phyloP scores from a whole-genome alignment of 495 filamentous ascomycete genomes.

The Aspergillus kassunensis region DNA sequence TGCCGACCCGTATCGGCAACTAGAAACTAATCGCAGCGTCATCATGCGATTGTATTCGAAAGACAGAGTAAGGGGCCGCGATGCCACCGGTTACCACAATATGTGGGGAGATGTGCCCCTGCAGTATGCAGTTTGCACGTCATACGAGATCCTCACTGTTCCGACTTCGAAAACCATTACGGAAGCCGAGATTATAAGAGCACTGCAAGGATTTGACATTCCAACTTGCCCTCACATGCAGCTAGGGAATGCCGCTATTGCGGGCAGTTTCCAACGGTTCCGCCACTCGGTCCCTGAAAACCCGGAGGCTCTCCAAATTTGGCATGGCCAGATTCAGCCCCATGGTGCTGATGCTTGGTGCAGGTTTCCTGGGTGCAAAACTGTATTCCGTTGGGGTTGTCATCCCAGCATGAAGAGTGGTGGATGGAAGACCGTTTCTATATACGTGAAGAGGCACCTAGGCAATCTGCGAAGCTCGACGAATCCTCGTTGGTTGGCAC shows the following conservation, averaged over 20 bases:
- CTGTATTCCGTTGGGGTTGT: constrained; percentile 3
- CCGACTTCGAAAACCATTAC: not conserved
- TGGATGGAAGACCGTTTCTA: constrained; percentile 2
- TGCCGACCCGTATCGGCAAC: too few species aligned
- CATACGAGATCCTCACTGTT: not conserved
- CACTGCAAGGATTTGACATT: constrained; percentile 1
- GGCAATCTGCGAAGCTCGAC: not conserved
- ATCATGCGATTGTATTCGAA: not conserved
- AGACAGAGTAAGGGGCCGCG: not conserved
- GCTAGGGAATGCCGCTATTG: not conserved
- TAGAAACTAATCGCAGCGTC: not conserved
- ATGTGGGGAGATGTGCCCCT: too few species aligned
- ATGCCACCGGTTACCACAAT: not conserved
- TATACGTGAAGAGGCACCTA: not conserved
- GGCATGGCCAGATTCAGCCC: not conserved
- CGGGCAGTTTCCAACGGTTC: not conserved
- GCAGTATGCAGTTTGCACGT: not conserved
- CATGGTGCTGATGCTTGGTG: not conserved
- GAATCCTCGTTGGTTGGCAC: not conserved
- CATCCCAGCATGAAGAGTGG: not conserved
- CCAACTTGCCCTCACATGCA: constrained; percentile 6
- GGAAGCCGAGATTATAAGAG: not conserved
- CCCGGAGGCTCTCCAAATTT: not conserved
- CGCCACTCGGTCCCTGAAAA: not conserved
- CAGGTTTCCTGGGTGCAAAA: constrained; percentile 7